Base-by-base conservation (phyloP, 1,284 basidiomycete species). In the Microbotryomycetes sp. region DNA sequence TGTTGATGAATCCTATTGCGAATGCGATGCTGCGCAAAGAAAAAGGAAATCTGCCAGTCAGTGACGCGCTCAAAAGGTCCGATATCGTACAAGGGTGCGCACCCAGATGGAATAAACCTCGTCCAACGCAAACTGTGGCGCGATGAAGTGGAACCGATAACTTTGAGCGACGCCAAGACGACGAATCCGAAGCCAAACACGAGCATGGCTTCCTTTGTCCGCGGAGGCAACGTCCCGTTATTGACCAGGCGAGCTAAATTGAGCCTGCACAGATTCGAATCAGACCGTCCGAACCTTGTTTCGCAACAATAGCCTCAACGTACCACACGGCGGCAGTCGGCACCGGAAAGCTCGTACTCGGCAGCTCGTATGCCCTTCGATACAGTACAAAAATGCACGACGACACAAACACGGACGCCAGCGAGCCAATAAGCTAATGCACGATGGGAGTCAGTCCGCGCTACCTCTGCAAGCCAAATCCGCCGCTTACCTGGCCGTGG, bases 331-430 rank as follows among this genome's bases (percentile, higher is more conserved):
- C 91, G 4, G 93, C 92, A 0, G 89, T 92, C 1, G 94, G 93
- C 1, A 92, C 92, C 3, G 91, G 89, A 74, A 97, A 97, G 23
- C 87, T 86, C 31, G 91, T 89, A 0, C 91, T 90, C 4, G 80
- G 80, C 24, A 81, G 77, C 52, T 66, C 78, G 75, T 97, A 97
- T 16, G 89, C 88, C 56, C 81, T 82, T 52, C 86, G 88, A 75
- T 97, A 97, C 18, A 97, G 81, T 60, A 82, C 84, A 75, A 89
- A 97, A 9, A 89, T 91, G 1, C 87, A 88, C 1, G 89, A 83
- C 2, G 91, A 91, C 27, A 97, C 86, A 56, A 96, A 74, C 31
- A 97, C 91, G 23, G 89, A 91, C 5, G 92, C 80, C 0, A 85
- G 81, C 11, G 88, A 91, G 28, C 91, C 91, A 61, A 94, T 86